Conservation (phyloP, 108 stramenopile genomes). For the Cyclotella baltica region DNA sequence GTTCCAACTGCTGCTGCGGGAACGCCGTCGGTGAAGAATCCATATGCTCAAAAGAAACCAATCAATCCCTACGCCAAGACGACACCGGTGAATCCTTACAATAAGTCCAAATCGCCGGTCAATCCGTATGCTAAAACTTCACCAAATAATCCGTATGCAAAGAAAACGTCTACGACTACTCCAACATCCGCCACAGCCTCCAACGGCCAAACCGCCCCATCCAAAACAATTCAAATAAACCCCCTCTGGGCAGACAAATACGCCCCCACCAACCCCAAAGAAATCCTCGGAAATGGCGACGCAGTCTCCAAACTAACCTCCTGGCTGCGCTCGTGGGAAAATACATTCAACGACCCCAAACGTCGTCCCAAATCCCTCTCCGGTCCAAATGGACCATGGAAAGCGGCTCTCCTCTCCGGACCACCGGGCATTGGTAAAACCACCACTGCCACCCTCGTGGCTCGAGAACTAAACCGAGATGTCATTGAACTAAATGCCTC, state of each 20-base stretch:
- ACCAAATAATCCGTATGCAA: not conserved
- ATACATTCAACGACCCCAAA: constrained; percentile 66
- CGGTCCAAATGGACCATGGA: constrained; percentile 69
- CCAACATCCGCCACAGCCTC: not conserved
- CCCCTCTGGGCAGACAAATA: constrained; percentile 95
- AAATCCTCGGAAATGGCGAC: constrained; percentile 87
- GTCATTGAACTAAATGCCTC: constrained; percentile 97
- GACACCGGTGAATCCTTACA: not conserved
- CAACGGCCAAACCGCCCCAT: not conserved
- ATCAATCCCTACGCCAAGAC: constrained; percentile 32
- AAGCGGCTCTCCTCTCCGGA: constrained; percentile 95
- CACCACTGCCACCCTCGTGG: constrained; percentile 92
- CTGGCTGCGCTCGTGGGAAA: constrained; percentile 89
- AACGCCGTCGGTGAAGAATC: constrained; percentile 31
- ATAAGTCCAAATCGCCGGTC: not conserved
- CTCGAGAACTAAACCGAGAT: constrained; percentile 85
- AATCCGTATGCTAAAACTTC: constrained; percentile 5
- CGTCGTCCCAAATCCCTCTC: constrained; percentile 26
- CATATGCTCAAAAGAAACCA: constrained; percentile 21
- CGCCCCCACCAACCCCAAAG: constrained; percentile 67
- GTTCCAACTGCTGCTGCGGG: constrained; percentile 55
- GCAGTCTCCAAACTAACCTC: constrained; percentile 60
- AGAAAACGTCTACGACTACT: not conserved
- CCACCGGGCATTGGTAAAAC: constrained; percentile 97
- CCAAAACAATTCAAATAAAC: constrained; percentile 29